Base-by-base conservation (phyloP, 2,329 filamentous ascomycete genomes). In the Verticillium klebahnii region DNA sequence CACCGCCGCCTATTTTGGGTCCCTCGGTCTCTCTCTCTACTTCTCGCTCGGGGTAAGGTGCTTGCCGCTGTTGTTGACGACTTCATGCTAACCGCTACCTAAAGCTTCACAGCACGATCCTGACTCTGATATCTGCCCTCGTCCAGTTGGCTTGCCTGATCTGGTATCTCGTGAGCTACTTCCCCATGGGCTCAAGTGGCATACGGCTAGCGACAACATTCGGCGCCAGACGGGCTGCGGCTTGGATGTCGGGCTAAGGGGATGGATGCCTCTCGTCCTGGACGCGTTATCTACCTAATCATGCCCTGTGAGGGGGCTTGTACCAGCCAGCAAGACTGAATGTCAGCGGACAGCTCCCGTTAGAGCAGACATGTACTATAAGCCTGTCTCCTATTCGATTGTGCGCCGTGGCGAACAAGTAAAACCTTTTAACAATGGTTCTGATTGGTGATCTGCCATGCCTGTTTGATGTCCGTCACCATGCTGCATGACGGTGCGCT, bases 161-260 rank as follows among this genome's bases (percentile, higher is more conserved):
- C 56, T 98, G 94, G 94, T 98, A 98, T 78, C 83, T 97, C 56
- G 88, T 98, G 75, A 96, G 92, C 77, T 99, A 99, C 76, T 98
- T 98, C 71, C 95, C 95, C 31, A 97, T 98, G 93, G 95, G 95
- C 50, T 91, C 91, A 62, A 91, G 89, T 61, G 92, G 95, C 52
- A 79, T 99, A 67, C 89, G 94, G 63, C 86, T 97, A 67, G 93
- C 93, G 62, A 92, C 93, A 54, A 88, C 87, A 3, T 95, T 97
- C 72, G 95, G 94, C 25, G 91, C 90, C 23, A 89, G 89, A 72
- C 86, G 93, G 71, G 91, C 96, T 40, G 85, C 92, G 5, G 86
- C 93, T 60, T 98, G 94, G 95, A 89, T 97, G 86, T 89, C 85
- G 57, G 89, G 90, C 63, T 97, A 32, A 65, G 34, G 15, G 45